A percentile compares a stretch with the other conserved stretches of the same genome.
These are phyloP conservation scores for Mariannaea sp. DNA, from an alignment of 2,329 filamentous ascomycete genomes.

Conservation along the genomic window DNA sequence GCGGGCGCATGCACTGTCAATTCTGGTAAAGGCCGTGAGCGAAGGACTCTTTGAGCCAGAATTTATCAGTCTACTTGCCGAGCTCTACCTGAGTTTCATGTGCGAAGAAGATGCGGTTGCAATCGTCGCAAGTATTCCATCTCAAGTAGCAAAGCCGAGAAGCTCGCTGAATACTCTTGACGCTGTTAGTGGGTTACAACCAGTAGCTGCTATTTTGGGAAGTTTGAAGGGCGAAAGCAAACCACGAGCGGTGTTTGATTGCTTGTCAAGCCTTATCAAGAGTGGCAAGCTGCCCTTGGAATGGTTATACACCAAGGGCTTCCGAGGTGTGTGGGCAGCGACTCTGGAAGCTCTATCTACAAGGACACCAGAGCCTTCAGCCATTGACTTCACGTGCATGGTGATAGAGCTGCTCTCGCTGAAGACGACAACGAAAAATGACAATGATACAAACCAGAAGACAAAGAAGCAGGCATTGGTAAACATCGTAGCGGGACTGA, in stretches of 20 bases:
- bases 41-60: conserved; percentile 40
- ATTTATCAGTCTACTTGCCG: conserved; percentile 37
- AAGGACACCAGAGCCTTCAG: conserved; percentile 27
- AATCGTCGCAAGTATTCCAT: conserved; percentile 29
- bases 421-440: conserved; percentile 6
- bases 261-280: conserved; percentile 30
- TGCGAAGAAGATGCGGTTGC: conserved; percentile 38
- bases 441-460: background rate
- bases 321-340: conserved; percentile 35
- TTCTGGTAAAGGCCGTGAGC: conserved; percentile 38
- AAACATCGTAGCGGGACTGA: conserved; percentile 40
- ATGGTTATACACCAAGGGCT: conserved; percentile 35
- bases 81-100: conserved; percentile 37
- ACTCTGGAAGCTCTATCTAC: conserved; percentile 34
- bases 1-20: conserved; percentile 39
- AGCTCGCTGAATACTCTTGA: conserved; percentile 20
- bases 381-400: conserved; percentile 31
- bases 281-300: conserved; percentile 26
- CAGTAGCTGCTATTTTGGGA: conserved; percentile 30
- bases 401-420: conserved; percentile 33
- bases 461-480: conserved; percentile 36
- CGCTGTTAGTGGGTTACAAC: conserved; percentile 28
- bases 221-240: conserved; percentile 11
- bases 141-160: conserved; percentile 24
- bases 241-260: conserved; percentile 29